Conservation (phyloP, 345 rosid genomes). For the Luvunga scandens region DNA sequence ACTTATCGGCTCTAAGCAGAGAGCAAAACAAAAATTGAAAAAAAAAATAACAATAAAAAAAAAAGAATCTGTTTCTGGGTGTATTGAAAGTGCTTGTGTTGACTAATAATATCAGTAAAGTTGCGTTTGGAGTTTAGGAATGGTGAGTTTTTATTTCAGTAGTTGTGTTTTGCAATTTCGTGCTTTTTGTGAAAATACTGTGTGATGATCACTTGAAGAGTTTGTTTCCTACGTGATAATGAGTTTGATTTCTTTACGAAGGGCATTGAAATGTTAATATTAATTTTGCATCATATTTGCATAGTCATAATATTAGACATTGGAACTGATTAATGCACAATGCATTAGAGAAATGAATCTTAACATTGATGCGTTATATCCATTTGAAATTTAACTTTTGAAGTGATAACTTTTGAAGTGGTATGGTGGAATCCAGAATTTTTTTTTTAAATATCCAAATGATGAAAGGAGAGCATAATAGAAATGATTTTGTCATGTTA, state of each 20-base stretch:
- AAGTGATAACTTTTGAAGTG: not conserved
- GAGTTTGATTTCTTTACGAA: not conserved
- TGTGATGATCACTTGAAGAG: not conserved
- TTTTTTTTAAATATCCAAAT: not conserved
- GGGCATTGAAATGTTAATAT: not conserved
- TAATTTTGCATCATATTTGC: not conserved
- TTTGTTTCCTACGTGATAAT: not conserved
- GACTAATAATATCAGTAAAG: not conserved
- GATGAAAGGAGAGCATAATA: not conserved
- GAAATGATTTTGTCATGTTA: not conserved
- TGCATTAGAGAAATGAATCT: not conserved
- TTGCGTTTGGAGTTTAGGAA: not conserved
- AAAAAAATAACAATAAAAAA: not conserved
- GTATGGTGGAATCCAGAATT: not conserved
- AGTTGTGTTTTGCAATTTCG: not conserved
- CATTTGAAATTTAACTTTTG: not conserved
- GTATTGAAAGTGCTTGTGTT: not conserved
- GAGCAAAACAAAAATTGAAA: not conserved
- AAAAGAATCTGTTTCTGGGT: not conserved
- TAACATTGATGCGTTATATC: not conserved
- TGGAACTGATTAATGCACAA: not conserved
- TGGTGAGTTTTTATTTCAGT: not conserved
- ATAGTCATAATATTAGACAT: not conserved
- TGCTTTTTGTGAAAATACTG: not conserved
- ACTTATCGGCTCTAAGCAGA: constrained; percentile 7